Conservation (phyloP, 768 basidiomycete genomes). For the Dioszegia aurantiaca region DNA sequence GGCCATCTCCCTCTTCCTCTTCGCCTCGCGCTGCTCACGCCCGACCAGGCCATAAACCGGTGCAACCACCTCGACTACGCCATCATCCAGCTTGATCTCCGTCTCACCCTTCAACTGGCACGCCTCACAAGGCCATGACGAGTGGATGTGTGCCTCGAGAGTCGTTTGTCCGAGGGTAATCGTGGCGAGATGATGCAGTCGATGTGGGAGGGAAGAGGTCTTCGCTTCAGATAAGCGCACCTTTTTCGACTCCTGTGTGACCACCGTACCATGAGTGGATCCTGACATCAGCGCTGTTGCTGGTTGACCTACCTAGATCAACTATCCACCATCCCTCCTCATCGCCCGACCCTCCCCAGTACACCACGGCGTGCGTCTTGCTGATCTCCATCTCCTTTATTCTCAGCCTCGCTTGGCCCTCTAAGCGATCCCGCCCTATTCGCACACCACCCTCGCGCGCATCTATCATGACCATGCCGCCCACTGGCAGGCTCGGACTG, state of each 20-base stretch:
- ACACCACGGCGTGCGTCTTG: slow-evolving; percentile 47
- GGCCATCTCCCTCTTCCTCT: slow-evolving; percentile 39
- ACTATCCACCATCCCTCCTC: slow-evolving; percentile 46
- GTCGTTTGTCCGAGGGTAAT: slow-evolving; percentile 40
- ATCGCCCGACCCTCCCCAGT: slow-evolving; percentile 31
- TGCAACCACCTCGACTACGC: slow-evolving; percentile 16
- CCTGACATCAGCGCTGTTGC: slow-evolving; percentile 22
- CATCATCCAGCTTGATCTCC: slow-evolving; percentile 38
- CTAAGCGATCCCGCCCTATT: slow-evolving; percentile 43
- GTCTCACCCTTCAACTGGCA: slow-evolving; percentile 32
- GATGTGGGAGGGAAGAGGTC: slow-evolving; percentile 32
- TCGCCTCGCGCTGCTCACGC: slow-evolving; percentile 31
- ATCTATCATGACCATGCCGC: slow-evolving; percentile 40
- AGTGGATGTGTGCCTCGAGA: slow-evolving; percentile 43
- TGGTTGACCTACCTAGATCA: slow-evolving; percentile 41
- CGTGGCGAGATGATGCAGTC: slow-evolving; percentile 26
- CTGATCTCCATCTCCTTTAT: slow-evolving; percentile 47
- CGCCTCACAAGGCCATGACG: slow-evolving; percentile 44
- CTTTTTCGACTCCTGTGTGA: neutral
- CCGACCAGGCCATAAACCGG: neutral
- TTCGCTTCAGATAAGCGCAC: slow-evolving; percentile 39
- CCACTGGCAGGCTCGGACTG: slow-evolving; percentile 17
- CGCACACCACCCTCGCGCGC: slow-evolving; percentile 39
- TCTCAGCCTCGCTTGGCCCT: slow-evolving; percentile 32
- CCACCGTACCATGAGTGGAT: slow-evolving; percentile 49